Conservation (phyloP, 257 asterid species). For the Cordia subcordata region DNA sequence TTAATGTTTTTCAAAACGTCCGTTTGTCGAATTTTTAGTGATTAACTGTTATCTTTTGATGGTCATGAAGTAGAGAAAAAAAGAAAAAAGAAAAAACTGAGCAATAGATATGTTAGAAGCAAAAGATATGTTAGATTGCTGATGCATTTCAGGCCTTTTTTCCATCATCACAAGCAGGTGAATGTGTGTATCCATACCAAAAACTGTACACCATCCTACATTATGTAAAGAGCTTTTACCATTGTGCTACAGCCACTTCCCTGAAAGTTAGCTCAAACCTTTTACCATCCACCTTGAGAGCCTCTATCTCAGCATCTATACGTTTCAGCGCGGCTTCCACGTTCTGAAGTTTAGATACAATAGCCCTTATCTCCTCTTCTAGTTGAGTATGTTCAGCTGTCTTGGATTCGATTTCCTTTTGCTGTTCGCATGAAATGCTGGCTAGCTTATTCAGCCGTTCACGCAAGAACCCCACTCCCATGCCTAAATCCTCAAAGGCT, state of each 20-base stretch:
- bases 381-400: conserved; percentile 23
- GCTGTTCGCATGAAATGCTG: conserved; percentile 25
- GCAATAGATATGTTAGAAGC: neutral
- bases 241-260: conserved; percentile 40
- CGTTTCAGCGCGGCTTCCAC: conserved; percentile 17
- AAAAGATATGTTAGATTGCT: too few species aligned
- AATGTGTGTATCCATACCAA: neutral
- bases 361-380: conserved; percentile 26
- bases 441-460: conserved; percentile 29
- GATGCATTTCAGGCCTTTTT: too few species aligned
- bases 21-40: too few species aligned
- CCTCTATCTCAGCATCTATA: conserved; percentile 33
- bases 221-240: conserved; percentile 28
- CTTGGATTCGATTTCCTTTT: conserved; percentile 21
- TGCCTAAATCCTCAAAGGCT: conserved; percentile 59
- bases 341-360: conserved; percentile 21
- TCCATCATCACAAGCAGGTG: too few species aligned
- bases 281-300: conserved; percentile 25
- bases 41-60: too few species aligned
- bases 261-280: conserved; percentile 19
- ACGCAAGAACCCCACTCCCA: conserved; percentile 53
- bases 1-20: too few species aligned
- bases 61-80: neutral
- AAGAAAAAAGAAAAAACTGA: neutral
- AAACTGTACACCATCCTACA: neutral